These are phyloP conservation scores for Mycena rosella DNA, from an alignment of 768 basidiomycete species.

Conservation along the genomic window DNA sequence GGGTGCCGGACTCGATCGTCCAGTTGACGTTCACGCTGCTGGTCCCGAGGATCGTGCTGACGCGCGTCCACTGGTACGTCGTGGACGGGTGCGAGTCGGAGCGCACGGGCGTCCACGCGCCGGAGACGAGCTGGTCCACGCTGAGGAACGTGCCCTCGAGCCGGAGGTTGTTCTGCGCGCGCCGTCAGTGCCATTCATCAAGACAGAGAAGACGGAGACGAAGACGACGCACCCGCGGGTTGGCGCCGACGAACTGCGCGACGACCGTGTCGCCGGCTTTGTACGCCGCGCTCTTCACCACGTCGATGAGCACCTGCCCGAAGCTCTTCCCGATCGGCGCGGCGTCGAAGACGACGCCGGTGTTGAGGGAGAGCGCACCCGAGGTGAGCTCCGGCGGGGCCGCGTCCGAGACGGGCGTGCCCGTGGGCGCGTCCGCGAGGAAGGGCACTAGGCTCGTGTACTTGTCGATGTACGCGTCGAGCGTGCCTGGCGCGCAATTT, in stretches of 20 bases:
- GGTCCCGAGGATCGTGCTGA: neutral
- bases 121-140: constrained; percentile 65
- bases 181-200: too few species aligned
- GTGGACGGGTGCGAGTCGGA: constrained; percentile 87
- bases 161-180: constrained; percentile 77
- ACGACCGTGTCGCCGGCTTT: constrained; percentile 55
- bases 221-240: neutral
- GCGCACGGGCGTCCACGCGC: constrained; percentile 68
- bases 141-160: constrained; percentile 80
- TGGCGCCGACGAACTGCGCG: neutral
- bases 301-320: constrained; percentile 71
- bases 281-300: constrained; percentile 59
- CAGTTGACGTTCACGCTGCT: neutral
- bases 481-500: constrained; percentile 61
- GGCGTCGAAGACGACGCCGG: constrained; percentile 70
- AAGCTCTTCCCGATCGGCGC: constrained; percentile 69
- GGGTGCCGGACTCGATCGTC: neutral
- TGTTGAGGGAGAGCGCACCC: neutral
- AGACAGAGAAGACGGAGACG: too few species aligned
- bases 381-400: neutral
- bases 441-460: constrained; percentile 75
- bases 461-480: constrained; percentile 84
- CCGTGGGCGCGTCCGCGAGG: constrained; percentile 53
- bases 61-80: neutral
- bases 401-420: constrained; percentile 61